phyloP scores from a whole-genome alignment of 805 yeast genomes.

The Kluyveromyces siamensis region DNA sequence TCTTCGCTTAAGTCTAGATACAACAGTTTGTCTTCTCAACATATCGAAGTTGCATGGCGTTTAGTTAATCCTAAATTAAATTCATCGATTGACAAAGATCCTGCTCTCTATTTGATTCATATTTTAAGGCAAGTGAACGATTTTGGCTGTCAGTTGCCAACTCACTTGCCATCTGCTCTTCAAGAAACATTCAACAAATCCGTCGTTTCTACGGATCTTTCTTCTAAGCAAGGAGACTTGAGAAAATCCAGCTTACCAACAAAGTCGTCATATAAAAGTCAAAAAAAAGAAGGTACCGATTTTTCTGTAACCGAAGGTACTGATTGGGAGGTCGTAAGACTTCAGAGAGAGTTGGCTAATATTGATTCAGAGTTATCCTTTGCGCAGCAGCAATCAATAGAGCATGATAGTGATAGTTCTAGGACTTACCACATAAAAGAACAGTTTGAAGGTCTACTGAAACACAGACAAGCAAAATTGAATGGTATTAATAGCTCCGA shows the following conservation, averaged over 20 bases:
- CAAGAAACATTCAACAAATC: slow-evolving; percentile 88
- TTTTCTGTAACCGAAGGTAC: slow-evolving; percentile 63
- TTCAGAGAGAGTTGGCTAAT: slow-evolving; percentile 68
- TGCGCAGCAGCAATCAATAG: slow-evolving; percentile 36
- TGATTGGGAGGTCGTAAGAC: slow-evolving; percentile 88
- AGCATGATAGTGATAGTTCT: slow-evolving; percentile 25
- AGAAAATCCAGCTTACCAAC: slow-evolving; percentile 13
- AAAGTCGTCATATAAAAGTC: slow-evolving; percentile 23
- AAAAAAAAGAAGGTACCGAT: slow-evolving; percentile 50
- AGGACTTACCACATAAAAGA: slow-evolving; percentile 31
- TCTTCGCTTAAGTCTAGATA: slow-evolving; percentile 58
- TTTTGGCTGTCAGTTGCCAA: slow-evolving; percentile 75
- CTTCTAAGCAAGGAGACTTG: slow-evolving; percentile 43
- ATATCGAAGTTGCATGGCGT: slow-evolving; percentile 87
- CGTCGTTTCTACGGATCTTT: slow-evolving; percentile 60
- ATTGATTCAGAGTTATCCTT: slow-evolving; percentile 56
- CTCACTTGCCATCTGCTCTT: slow-evolving; percentile 88
- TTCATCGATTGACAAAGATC: slow-evolving; percentile 89
- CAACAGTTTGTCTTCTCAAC: slow-evolving; percentile 68
- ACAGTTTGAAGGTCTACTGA: slow-evolving; percentile 76
- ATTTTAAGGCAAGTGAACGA: slow-evolving; percentile 80
- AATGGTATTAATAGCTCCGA: slow-evolving; percentile 7
- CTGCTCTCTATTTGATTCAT: slow-evolving; percentile 80
- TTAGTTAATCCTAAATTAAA: slow-evolving; percentile 84
- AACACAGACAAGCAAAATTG: slow-evolving; percentile 57